Base-by-base conservation (phyloP, 2,329 filamentous ascomycete species). In the Arthroderma sp. region DNA sequence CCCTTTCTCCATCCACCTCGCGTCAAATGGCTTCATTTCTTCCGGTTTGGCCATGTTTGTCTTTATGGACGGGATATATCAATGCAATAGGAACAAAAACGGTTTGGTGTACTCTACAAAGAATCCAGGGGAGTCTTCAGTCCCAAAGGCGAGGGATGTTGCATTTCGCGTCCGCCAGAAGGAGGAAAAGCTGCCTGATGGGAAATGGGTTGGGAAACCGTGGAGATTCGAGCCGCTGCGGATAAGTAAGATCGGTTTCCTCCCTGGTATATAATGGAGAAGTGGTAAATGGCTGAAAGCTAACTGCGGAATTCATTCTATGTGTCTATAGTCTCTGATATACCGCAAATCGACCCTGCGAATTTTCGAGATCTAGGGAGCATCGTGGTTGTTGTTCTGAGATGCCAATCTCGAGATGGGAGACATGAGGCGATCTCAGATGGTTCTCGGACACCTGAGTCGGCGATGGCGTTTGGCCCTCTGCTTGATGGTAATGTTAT, bases 51-150 rank as follows among this genome's bases (percentile, higher is more conserved):
- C 72, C 1, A 68, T 73, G 56, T 72, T 71, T 48, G 72, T 77
- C 28, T 77, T 68, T 59, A 74, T 76, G 36, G 74, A 77, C 51
- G 74, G 74, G 11, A 57, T 69, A 4, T 76, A 76, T 49, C 73
- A 77, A 53, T 74, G 71, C 58, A 77, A 77, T 48, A 71, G 74
- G 46, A 73, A 73, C 54, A 62, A 68, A 34, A 60, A 64, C 34
- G 58, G 66, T 32, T 51, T 75, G 28, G 29, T 36, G 11, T 28
- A n/a, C 4, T 32, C 34, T 4, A 29, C n/a, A 5, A 39, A 33
- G 1, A 8, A 15, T 2, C 54, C 56, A 11, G 52, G 53, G 22
- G 53, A 55, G 3, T 9, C 49, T 43, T 5, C 50, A 50, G 54
- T 57, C 15, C 51, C 52, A 28, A 54, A 55, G 4, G 56, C 62